A percentile compares a stretch with the other conserved stretches of the same genome.
phyloP scores from a whole-genome alignment of 2,329 filamentous ascomycete genomes.

The Ophiostoma novo-ulmi region DNA sequence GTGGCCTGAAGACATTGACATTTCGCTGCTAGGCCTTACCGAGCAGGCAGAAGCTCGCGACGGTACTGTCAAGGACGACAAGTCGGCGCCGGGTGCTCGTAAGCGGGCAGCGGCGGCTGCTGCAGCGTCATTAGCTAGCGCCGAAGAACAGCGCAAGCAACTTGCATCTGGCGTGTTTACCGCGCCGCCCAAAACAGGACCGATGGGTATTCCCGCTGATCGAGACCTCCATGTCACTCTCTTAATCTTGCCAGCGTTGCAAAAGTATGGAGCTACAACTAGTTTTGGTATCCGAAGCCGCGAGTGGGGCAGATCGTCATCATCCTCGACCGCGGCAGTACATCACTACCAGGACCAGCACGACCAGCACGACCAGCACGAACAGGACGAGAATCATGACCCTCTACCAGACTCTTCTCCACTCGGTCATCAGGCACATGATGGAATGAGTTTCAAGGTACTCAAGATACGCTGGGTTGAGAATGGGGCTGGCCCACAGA shows the following conservation, averaged over 20 bases:
- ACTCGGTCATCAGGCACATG: constrained; percentile 48
- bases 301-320: constrained; percentile 54
- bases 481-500: constrained; percentile 59
- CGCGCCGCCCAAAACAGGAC: constrained; percentile 54
- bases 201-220: constrained; percentile 58
- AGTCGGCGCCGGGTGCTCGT: not conserved
- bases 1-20: constrained; percentile 74
- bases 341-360: not conserved
- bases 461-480: constrained; percentile 78
- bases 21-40: constrained; percentile 58
- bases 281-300: constrained; percentile 78
- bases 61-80: not conserved
- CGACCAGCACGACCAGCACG: not conserved
- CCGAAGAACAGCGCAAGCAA: constrained; percentile 22
- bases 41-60: constrained; percentile 33
- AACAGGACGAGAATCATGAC: constrained; percentile 10
- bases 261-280: constrained; percentile 69
- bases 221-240: constrained; percentile 84
- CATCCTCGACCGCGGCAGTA: not conserved
- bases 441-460: constrained; percentile 86
- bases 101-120: constrained; percentile 9
- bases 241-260: constrained; percentile 71
- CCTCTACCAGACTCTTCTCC: not conserved
- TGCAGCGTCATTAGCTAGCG: constrained; percentile 6
- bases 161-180: constrained; percentile 42